Conservation (phyloP, 1,139 yeast species). For the Zygoascus meyerae region DNA sequence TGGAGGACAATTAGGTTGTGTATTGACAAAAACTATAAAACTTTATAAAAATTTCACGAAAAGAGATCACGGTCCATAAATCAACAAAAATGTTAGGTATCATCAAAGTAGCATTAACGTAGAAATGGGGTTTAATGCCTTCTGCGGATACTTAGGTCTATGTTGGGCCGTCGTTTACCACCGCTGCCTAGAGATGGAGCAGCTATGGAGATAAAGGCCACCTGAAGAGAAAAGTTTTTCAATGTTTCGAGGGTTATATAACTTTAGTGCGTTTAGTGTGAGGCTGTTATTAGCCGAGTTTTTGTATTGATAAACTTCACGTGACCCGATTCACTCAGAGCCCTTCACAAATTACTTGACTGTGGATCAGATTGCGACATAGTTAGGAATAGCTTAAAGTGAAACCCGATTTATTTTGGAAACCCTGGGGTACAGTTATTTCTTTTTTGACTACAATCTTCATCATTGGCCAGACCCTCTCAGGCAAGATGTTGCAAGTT, state of each 20-base stretch:
- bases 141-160: slow-evolving; percentile 13
- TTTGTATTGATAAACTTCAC: background rate
- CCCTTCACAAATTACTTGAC: no score
- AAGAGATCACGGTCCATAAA: background rate
- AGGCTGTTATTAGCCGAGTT: background rate
- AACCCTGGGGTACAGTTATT: no score
- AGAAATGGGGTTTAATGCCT: background rate
- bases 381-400: no score
- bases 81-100: background rate
- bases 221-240: background rate
- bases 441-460: no score
- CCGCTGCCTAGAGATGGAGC: slow-evolving; percentile 13
- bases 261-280: background rate
- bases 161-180: slow-evolving; percentile 23
- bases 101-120: slow-evolving; percentile 7
- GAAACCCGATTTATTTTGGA: no score
- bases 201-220: slow-evolving; percentile 20
- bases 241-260: background rate
- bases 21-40: background rate
- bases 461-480: no score
- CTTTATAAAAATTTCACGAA: no score
- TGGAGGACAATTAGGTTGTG: background rate
- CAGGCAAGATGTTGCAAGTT: no score
- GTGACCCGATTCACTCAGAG: background rate
- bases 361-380: no score